Base-by-base conservation (phyloP, 805 yeast genomes). In the Dipodascus albidus region DNA sequence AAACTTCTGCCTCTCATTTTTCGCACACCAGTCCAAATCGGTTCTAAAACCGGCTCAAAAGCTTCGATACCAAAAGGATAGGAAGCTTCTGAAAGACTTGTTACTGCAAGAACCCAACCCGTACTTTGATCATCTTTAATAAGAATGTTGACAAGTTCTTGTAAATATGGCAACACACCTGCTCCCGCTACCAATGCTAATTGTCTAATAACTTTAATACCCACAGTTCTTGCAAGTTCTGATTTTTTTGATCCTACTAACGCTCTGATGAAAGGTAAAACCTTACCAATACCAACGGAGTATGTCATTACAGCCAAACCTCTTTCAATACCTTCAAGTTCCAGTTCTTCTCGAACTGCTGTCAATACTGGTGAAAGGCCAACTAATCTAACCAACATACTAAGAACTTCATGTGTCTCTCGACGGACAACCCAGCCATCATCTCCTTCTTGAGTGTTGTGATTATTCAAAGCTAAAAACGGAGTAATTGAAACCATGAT, bases 61-160 rank as follows among this genome's bases (percentile, higher is more conserved):
- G 91, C 80, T 60, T 87, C 96, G 53, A 87, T 84, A 49, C 98
- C 99, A 67, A 85, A 87, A 0, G 98, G 98, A 21, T 79, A 74
- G 2, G 88, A 79, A 4, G 87, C 82, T 50, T 86, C 90, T 0
- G 97, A 97, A 33, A 91, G 67, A 1, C 83, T 77, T 0, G 90
- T 71, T 1, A 90, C 62, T 0, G 96, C 82, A 35, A 75, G 70
- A 0, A 96, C 96, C 0, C 96, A 74, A 11, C 81, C 74, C 1
- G 79, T 77, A 53, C 95, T 72, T 54, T 83, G 82, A 51, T 82
- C 87, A 67, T 88, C 96, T 0, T 71, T 69, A 17, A 91, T 60
- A 9, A 87, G 65, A 57, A 90, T 81, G 2, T 70, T 79, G 1
- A 88, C 82, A 14, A 91, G 66, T 3, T 77, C 82, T 23, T 78